Evolutionary conservation across 192 early-diverging fungal genomes (phyloP).

Genomic region (Phycomyces nitens): DNA sequence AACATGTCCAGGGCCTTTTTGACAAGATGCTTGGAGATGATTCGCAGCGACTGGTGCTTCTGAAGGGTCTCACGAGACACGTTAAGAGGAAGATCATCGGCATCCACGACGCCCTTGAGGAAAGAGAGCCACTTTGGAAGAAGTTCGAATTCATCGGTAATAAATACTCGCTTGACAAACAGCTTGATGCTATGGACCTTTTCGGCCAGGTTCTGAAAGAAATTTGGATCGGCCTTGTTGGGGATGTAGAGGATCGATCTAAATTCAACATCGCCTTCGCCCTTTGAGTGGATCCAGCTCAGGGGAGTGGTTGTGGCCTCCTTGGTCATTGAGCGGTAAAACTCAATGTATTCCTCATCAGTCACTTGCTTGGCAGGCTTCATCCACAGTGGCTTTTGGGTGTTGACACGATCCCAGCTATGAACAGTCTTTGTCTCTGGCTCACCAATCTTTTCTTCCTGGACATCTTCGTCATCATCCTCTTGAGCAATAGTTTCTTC

Average conservation of each 20-base stretch:
- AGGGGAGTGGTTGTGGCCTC: constrained; percentile 65
- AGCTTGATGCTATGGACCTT: constrained; percentile 71
- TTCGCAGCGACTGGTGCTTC: constrained; percentile 73
- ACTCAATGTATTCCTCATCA: constrained; percentile 83
- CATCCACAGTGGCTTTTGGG: constrained; percentile 93
- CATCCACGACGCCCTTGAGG: constrained; percentile 90
- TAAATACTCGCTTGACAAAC: constrained; percentile 95
- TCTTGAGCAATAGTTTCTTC: constrained; percentile 54
- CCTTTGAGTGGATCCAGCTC: constrained; percentile 85
- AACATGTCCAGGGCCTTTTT: constrained; percentile 90
- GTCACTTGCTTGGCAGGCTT: constrained; percentile 74
- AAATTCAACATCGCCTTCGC: constrained; percentile 93
- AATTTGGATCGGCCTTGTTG: constrained; percentile 48
- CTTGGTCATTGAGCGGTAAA: constrained; percentile 80
- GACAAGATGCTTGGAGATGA: constrained; percentile 85
- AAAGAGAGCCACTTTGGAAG: constrained; percentile 92
- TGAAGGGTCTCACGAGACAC: constrained; percentile 98
- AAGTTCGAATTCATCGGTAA: constrained; percentile 91
- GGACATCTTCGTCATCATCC: constrained; percentile 39
- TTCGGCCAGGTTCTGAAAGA: constrained; percentile 53
- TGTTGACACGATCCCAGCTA: constrained; percentile 82
- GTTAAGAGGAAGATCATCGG: constrained; percentile 96
- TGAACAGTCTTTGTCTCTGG: constrained; percentile 46
- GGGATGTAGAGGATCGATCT: constrained; percentile 86
- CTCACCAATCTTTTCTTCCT: constrained; percentile 52